Conservation (phyloP, 257 asterid genomes). For the Fraxinus anomala region DNA sequence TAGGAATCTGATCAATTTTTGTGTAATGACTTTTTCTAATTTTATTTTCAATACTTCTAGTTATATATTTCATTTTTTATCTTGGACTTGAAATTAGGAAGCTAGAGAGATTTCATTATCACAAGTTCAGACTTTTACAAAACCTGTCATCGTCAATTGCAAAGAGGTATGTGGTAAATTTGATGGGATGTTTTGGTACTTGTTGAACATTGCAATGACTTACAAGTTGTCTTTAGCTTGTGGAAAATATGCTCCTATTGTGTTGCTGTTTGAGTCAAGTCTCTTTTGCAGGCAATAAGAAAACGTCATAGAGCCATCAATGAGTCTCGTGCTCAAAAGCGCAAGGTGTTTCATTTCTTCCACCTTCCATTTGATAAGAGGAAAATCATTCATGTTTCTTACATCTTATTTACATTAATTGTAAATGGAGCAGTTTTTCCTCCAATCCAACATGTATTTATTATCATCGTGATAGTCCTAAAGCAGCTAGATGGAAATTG, state of each 20-base stretch:
- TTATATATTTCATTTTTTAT: slow-evolving; percentile 21
- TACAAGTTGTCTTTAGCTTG: slow-evolving; percentile 16
- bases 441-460: slow-evolving; percentile 5
- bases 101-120: slow-evolving; percentile 72
- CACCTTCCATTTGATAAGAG: slow-evolving; percentile 18
- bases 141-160: slow-evolving; percentile 70
- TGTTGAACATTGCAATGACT: neutral
- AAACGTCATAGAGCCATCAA: slow-evolving; percentile 91
- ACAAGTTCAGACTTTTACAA: slow-evolving; percentile 67
- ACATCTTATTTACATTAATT: slow-evolving; percentile 15
- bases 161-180: slow-evolving; percentile 65
- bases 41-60: slow-evolving; percentile 7
- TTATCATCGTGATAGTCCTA: slow-evolving; percentile 12
- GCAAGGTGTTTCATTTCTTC: slow-evolving; percentile 66
- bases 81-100: slow-evolving; percentile 57
- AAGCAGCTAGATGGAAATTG: slow-evolving; percentile 15
- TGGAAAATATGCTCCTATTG: slow-evolving; percentile 19
- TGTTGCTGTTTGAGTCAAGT: slow-evolving; percentile 21
- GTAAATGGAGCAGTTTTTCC: slow-evolving; percentile 13
- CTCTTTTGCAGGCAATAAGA: slow-evolving; percentile 73
- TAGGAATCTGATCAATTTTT: slow-evolving; percentile 1
- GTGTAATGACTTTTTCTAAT: neutral
- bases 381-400: slow-evolving; percentile 2
- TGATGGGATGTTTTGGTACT: slow-evolving; percentile 12
- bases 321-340: slow-evolving; percentile 91